A percentile compares a stretch with the other conserved stretches of the same genome.
Conservation (phyloP, 352 stramenopile species). For the Pythium volutum region DNA sequence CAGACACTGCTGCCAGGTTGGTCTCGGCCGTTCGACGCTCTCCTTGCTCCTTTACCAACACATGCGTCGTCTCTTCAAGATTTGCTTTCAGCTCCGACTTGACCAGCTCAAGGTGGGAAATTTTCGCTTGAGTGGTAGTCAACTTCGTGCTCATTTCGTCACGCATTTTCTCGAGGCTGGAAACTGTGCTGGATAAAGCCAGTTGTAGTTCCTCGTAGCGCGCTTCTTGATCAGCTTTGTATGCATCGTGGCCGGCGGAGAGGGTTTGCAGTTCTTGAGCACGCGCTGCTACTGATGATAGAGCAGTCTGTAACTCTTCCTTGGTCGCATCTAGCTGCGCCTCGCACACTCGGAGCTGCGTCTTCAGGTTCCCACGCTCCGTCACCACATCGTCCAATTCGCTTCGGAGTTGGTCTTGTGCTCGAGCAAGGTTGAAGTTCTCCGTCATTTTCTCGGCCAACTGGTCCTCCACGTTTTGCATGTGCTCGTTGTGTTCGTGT, state of each 20-base stretch:
- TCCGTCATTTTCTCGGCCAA: constrained; percentile 18
- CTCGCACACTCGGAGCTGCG: neutral
- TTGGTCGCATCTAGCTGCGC: neutral
- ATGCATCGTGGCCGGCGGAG: neutral
- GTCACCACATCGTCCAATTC: neutral
- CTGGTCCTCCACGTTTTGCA: constrained; percentile 7
- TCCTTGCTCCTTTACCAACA: neutral
- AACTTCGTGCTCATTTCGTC: neutral
- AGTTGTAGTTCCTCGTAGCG: neutral
- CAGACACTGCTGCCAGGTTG: neutral
- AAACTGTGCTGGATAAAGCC: neutral
- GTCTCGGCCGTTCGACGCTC: neutral
- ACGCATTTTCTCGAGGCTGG: neutral
- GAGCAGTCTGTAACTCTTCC: neutral
- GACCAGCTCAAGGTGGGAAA: neutral
- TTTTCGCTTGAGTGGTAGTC: neutral
- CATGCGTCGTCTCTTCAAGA: neutral
- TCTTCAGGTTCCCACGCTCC: neutral
- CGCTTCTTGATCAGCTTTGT: neutral
- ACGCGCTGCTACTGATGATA: neutral
- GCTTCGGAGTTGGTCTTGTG: neutral
- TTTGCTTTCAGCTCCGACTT: neutral
- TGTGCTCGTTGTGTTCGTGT: neutral
- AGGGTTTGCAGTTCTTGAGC: neutral
- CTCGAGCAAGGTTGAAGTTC: neutral